Evolutionary conservation across 768 basidiomycete species (phyloP), one percentile per base, ranked within the genome.

Genomic region (Kwoniella sp.): DNA sequence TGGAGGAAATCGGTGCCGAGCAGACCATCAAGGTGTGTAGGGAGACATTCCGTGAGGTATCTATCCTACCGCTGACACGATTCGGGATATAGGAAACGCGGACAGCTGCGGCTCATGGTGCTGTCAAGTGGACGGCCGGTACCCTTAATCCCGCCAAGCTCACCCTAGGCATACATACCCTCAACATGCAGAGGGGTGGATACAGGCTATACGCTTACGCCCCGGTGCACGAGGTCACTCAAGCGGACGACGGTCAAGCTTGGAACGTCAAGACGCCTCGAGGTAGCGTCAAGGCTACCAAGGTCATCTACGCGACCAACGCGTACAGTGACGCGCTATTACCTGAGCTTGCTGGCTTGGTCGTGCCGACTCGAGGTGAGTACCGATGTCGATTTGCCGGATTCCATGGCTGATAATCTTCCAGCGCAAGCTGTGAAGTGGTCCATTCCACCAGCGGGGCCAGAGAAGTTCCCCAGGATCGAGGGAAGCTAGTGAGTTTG

Each of bases 301-400:
- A 83, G 53, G 80, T 93, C 37, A 76, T 95, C 3, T 88, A 91
- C 67, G 88, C 88, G 0, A 91, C 88, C 9, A 95, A 95, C 62
- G 91, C 78, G 0, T 91, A 92, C 55, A 81, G 84, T 10, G 81
- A 84, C 3, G 79, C 86, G 60, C 80, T 93, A 29, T 77, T 95
- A n/a, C 86, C 87, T 0, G 80, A 82, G 52, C 67, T 90, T 25
- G 61, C 42, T 11, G 61, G 61, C 1, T 27, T 66, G 46, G 62
- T 70, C 23, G 62, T 52, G 12, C 63, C 68, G 3, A 58, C 48
- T 36, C 57, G 52, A 46, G 61, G 56, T 57, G 29, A 50, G 41
- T 37, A 11, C 29, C 19, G 29, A 28, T 36, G 44, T 42, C 10
- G 10, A 17, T 42, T 5, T 8, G 43, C n/a, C n/a, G n/a, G n/a